Evolutionary conservation across 1,139 yeast genomes (phyloP), one percentile per base, ranked within the genome.

Genomic region (Scheffersomyces stambukii): DNA sequence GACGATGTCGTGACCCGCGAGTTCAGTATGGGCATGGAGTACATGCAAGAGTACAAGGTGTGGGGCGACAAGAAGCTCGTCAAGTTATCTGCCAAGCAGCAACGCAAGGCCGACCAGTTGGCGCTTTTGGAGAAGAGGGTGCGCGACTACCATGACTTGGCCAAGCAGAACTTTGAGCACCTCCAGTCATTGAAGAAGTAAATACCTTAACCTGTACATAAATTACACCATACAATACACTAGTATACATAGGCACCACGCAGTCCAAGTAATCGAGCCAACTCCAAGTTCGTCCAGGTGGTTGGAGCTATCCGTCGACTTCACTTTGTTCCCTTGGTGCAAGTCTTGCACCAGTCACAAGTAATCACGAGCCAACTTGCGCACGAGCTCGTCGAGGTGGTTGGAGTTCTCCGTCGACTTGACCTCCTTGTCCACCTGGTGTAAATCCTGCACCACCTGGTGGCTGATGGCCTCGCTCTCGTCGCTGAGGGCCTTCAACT

Each of bases 11-110:
- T 88, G 16, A 74, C 74, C 28, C 65, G 74, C 46, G 96, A 89
- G 62, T 89, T 89, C 68, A 80, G 77, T 56, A 74, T 89, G 80
- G 84, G 82, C 45, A 77, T 77, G 53, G 75, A 76, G 52, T 89
- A 89, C 66, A 75, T 86, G 74, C 89, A 84, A 60, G 84, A 83
- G 52, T 84, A 76, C 60, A 71, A 80, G 57, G 81, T 88, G 54
- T 88, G 88, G 77, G 95, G 94, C 25, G 72, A 66, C 45, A 65
- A 64, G 47, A 52, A 54, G 33, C 56, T 67, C 50, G 60, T 67
- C 33, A 64, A 61, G 42, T 48, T 60, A 36, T 60, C 69, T 25
- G 20, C 9, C 7, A 70, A 65, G 20, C 65, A 66, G 45, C 60
- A 64, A 44, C 29, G 31, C 16, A 64, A 63, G 50, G 56, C 52